These are phyloP conservation scores for Moesziomyces antarcticus DNA, from an alignment of 1,284 basidiomycete species.

Conservation along the genomic window DNA sequence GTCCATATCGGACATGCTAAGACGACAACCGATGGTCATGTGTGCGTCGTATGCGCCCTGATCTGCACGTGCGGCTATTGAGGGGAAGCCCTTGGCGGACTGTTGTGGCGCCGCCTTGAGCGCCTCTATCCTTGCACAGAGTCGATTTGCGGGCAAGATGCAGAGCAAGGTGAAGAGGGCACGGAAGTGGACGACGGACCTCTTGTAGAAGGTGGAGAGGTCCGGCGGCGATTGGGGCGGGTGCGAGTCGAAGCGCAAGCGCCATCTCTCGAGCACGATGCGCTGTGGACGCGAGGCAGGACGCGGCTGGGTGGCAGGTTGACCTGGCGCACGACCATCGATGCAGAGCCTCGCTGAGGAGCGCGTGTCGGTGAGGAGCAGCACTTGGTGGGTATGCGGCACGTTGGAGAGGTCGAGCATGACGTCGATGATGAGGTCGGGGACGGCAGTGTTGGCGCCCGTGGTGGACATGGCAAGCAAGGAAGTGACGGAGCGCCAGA, in stretches of 20 bases:
- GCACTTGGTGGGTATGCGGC: constrained; percentile 20
- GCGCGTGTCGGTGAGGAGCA: constrained; percentile 9
- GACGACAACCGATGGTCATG: constrained; percentile 50
- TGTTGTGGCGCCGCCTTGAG: constrained; percentile 9
- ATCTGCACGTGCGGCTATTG: constrained; percentile 16
- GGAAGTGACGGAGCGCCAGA: constrained; percentile 61
- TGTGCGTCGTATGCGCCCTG: constrained; percentile 34
- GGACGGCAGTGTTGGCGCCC: constrained; percentile 30
- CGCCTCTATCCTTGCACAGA: constrained; percentile 48
- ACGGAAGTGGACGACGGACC: constrained; percentile 66
- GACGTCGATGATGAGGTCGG: constrained; percentile 66
- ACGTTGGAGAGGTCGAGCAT: constrained; percentile 61
- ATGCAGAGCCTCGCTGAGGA: constrained; percentile 12
- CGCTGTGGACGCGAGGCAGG: constrained; percentile 2
- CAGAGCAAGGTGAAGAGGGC: constrained; percentile 60
- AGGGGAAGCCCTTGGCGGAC: constrained; percentile 10
- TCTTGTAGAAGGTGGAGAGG: constrained; percentile 67
- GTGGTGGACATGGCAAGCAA: constrained; percentile 17
- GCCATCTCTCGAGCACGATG: constrained; percentile 55
- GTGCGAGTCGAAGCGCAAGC: constrained; percentile 28
- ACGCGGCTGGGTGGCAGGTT: neutral
- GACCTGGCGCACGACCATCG: constrained; percentile 18
- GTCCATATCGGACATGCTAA: constrained; percentile 24
- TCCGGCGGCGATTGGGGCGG: constrained; percentile 40
- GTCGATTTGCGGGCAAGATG: constrained; percentile 54